These are phyloP conservation scores for Pterocarpus santalinus DNA, from an alignment of 306 rosid species.

Conservation along the genomic window DNA sequence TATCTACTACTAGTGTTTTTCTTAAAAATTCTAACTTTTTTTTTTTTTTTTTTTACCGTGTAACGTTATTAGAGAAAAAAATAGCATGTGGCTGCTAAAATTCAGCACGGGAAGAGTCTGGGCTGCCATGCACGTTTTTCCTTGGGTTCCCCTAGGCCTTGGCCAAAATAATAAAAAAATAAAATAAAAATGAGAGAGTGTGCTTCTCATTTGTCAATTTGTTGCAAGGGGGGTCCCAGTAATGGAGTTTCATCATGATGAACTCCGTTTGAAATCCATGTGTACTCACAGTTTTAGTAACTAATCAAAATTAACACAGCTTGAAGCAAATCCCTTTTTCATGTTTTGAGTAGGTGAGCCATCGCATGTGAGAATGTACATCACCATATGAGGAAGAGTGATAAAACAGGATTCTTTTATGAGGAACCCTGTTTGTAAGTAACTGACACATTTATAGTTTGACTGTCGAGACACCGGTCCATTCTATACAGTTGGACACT, in stretches of 20 bases:
- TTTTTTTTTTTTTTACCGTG: no score
- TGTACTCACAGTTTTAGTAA: conserved; percentile 19
- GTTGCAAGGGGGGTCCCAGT: neutral
- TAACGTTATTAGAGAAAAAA: neutral
- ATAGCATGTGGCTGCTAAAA: conserved; percentile 42
- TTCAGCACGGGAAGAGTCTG: conserved; percentile 31
- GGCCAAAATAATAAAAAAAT: neutral
- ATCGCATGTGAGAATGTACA: neutral
- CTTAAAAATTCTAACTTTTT: neutral
- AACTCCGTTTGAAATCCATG: conserved; percentile 31
- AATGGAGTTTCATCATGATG: neutral
- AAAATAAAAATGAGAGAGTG: neutral
- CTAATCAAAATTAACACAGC: neutral
- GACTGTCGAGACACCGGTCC: conserved; percentile 11
- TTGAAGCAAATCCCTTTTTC: neutral
- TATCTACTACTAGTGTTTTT: no score
- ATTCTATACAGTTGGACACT: conserved; percentile 13
- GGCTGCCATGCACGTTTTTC: conserved; percentile 23
- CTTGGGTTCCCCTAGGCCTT: neutral
- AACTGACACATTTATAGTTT: neutral
- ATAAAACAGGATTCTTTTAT: neutral
- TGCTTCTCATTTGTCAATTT: neutral
- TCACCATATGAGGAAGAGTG: neutral
- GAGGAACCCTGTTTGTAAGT: conserved; percentile 7
- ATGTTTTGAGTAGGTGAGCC: neutral